Conservation (phyloP, 2,329 filamentous ascomycete species). For the Berkeleyomyces basicola region DNA sequence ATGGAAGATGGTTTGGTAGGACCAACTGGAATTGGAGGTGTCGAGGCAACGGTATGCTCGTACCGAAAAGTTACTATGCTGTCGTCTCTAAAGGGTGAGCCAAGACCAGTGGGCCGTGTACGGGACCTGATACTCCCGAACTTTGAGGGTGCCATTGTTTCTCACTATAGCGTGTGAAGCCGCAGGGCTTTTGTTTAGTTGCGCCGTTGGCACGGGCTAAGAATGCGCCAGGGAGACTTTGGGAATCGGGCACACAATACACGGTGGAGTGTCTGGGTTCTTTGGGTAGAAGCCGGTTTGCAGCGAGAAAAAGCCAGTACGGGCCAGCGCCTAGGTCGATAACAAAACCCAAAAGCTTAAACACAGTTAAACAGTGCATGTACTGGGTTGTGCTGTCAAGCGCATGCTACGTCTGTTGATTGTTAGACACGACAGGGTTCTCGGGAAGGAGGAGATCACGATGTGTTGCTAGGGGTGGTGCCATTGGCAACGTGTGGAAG, state of each 20-base stretch:
- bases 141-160: conserved; percentile 16
- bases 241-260: conserved; percentile 9
- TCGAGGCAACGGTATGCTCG: conserved; percentile 41
- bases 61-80: conserved; percentile 40
- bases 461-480: not conserved
- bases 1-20: conserved; percentile 16
- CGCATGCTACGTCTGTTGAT: not conserved
- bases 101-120: conserved; percentile 20
- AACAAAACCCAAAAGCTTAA: too few species aligned
- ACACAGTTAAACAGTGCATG: too few species aligned
- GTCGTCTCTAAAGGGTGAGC: conserved; percentile 31
- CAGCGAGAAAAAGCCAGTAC: not conserved
- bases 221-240: conserved; percentile 17
- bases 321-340: not conserved
- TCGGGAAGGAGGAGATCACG: not conserved
- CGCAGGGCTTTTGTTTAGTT: not conserved
- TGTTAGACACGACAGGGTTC: not conserved
- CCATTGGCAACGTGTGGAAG: not conserved
- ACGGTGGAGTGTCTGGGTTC: not conserved
- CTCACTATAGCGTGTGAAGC: not conserved
- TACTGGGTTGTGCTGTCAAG: not conserved
- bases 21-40: conserved; percentile 33
- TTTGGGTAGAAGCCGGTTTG: not conserved
- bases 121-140: conserved; percentile 25
- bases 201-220: not conserved